phyloP scores from a whole-genome alignment of 1,139 yeast genomes.

The Lodderomyces jiufengensis region DNA sequence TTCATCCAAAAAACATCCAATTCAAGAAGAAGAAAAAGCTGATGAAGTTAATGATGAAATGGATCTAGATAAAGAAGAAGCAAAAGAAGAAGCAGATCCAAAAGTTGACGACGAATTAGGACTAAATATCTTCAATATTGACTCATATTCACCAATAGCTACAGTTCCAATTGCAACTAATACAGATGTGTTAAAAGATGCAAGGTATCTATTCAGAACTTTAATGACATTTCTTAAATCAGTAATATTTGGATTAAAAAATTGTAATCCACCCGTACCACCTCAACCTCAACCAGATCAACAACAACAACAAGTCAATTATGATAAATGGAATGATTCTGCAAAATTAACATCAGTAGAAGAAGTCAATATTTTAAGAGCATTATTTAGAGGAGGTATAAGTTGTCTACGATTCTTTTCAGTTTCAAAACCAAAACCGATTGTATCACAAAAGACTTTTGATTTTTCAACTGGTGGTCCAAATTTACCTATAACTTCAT shows the following conservation, averaged over 20 bases:
- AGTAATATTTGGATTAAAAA: constrained; percentile 83
- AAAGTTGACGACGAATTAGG: constrained; percentile 9
- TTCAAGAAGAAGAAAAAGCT: constrained; percentile 7
- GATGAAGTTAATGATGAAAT: constrained; percentile 15
- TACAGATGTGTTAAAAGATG: constrained; percentile 78
- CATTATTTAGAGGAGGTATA: constrained; percentile 80
- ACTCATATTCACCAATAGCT: constrained; percentile 38
- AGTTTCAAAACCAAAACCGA: constrained; percentile 48
- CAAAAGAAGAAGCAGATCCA: constrained; percentile 5
- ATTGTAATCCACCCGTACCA: constrained; percentile 85
- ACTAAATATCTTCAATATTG: constrained; percentile 39
- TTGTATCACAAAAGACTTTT: constrained; percentile 45
- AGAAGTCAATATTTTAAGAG: constrained; percentile 74
- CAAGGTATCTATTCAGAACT: constrained; percentile 82
- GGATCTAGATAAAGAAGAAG: constrained; percentile 17
- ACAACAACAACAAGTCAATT: constrained; percentile 48
- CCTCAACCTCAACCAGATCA: constrained; percentile 57
- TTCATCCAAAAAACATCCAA: constrained; percentile 20
- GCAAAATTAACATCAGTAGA: constrained; percentile 82
- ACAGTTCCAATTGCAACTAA: constrained; percentile 29
- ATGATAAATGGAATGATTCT: constrained; percentile 75
- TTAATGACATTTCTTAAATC: constrained; percentile 88
- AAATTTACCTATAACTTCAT: constrained; percentile 76
- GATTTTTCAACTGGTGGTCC: constrained; percentile 73
- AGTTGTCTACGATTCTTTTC: constrained; percentile 74